Conservation (phyloP, 2,329 filamentous ascomycete species). For the Cytospora chrysosperma region DNA sequence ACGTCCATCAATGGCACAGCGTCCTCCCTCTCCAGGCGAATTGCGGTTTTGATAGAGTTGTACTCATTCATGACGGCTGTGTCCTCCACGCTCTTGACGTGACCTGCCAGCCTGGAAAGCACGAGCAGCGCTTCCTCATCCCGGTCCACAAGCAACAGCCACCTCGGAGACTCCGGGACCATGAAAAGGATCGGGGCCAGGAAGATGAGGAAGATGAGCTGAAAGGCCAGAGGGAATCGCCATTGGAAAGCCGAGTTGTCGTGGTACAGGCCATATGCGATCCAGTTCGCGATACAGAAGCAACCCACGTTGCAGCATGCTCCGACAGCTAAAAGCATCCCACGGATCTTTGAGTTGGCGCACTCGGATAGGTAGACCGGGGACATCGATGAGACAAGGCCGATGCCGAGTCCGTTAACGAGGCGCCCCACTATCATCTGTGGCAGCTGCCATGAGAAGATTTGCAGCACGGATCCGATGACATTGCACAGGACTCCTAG, state of each 20-base stretch:
- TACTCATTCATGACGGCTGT: slow-evolving; percentile 34
- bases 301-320: slow-evolving; percentile 40
- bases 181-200: slow-evolving; percentile 33
- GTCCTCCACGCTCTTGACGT: slow-evolving; percentile 36
- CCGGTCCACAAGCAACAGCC: slow-evolving; percentile 53
- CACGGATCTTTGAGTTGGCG: slow-evolving; percentile 37
- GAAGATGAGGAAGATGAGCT: slow-evolving; percentile 35
- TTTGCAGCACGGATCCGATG: slow-evolving; percentile 37
- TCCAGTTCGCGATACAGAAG: slow-evolving; percentile 49
- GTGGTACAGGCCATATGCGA: slow-evolving; percentile 33
- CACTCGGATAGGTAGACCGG: slow-evolving; percentile 37
- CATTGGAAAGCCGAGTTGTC: slow-evolving; percentile 29
- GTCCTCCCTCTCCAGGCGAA: slow-evolving; percentile 37
- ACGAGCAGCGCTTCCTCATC: slow-evolving; percentile 55
- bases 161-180: slow-evolving; percentile 51
- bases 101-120: slow-evolving; percentile 56
- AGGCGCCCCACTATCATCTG: slow-evolving; percentile 44
- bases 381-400: slow-evolving; percentile 36
- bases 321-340: slow-evolving; percentile 46
- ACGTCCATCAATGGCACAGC: slow-evolving; percentile 36
- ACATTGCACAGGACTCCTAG: slow-evolving; percentile 35
- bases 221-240: slow-evolving; percentile 32
- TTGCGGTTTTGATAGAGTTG: slow-evolving; percentile 37
- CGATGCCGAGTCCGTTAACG: slow-evolving; percentile 42
- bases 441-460: slow-evolving; percentile 36